Percentiles rank a stretch among this genome's conserved stretches.
phyloP scores from a whole-genome alignment of 179 eudicot genomes.

The Spinacia oleracea region DNA sequence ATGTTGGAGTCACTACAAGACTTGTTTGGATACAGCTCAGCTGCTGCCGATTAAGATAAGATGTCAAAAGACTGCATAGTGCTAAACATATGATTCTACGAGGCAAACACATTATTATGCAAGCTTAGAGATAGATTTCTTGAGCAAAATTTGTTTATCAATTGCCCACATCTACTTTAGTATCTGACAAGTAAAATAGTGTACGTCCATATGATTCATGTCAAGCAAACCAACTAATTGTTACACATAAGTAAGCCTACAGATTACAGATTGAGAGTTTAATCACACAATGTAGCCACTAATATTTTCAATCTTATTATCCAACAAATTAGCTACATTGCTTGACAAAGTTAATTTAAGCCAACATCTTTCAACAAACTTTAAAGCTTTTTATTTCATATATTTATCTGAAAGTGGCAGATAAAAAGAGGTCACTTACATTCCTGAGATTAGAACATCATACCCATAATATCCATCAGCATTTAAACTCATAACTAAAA shows the following conservation, averaged over 20 bases:
- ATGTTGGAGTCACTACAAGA: background rate
- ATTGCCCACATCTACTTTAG: background rate
- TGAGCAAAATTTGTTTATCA: background rate
- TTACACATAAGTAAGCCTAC: background rate
- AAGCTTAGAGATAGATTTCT: background rate
- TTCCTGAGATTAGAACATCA: background rate
- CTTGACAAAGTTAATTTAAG: background rate
- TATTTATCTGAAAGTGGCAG: no score
- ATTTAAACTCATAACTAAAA: background rate
- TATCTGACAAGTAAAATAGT: background rate
- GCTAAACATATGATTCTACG: slow-evolving; percentile 2
- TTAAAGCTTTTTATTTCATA: background rate
- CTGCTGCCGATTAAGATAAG: background rate
- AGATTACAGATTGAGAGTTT: background rate
- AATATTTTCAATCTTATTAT: background rate
- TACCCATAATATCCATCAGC: background rate
- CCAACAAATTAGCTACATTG: background rate
- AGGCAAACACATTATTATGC: background rate
- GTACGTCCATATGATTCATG: background rate
- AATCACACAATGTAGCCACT: background rate
- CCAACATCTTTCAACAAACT: background rate
- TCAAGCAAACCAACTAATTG: background rate
- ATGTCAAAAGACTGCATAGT: background rate
- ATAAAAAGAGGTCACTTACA: background rate
- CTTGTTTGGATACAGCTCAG: background rate